Evolutionary conservation across 176 grass and related monocot species (phyloP).

Genomic region (Alopecurus myosuroides): DNA sequence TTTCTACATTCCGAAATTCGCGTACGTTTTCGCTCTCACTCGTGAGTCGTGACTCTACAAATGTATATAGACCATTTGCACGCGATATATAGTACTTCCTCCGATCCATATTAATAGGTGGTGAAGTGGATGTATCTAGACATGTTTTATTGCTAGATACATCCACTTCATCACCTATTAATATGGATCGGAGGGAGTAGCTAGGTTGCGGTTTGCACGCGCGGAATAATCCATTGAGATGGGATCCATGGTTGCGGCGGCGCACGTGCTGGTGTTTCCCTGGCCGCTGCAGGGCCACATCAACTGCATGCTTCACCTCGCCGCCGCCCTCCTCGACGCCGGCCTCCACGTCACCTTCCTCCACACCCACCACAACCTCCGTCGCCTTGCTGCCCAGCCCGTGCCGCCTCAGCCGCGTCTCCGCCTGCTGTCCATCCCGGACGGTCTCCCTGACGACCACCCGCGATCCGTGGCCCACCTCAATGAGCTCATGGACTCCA

Average conservation of each 20-base stretch:
- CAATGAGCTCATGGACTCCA: background rate
- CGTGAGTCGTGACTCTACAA: too few relatives aligned
- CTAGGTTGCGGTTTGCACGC: too few relatives aligned
- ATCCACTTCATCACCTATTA: too few relatives aligned
- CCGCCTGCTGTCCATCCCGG: slow-evolving; percentile 2
- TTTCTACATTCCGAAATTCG: too few relatives aligned
- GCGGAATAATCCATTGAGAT: too few relatives aligned
- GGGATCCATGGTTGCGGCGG: background rate
- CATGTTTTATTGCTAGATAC: too few relatives aligned
- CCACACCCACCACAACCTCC: background rate
- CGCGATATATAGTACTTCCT: too few relatives aligned
- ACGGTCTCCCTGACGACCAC: slow-evolving; percentile 17
- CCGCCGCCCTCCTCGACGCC: background rate
- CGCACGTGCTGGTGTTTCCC: background rate
- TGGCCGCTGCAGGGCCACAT: background rate
- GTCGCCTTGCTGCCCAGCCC: background rate
- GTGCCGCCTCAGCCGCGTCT: background rate
- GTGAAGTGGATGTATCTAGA: too few relatives aligned
- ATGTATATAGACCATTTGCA: too few relatives aligned
- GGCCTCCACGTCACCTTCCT: background rate
- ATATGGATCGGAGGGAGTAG: too few relatives aligned
- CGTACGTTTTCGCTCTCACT: too few relatives aligned
- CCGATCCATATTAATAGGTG: too few relatives aligned
- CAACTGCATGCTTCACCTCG: background rate
- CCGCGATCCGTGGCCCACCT: background rate